These are phyloP conservation scores for Arthrobotrys sinensis DNA, from an alignment of 2,329 filamentous ascomycete species.

Conservation along the genomic window DNA sequence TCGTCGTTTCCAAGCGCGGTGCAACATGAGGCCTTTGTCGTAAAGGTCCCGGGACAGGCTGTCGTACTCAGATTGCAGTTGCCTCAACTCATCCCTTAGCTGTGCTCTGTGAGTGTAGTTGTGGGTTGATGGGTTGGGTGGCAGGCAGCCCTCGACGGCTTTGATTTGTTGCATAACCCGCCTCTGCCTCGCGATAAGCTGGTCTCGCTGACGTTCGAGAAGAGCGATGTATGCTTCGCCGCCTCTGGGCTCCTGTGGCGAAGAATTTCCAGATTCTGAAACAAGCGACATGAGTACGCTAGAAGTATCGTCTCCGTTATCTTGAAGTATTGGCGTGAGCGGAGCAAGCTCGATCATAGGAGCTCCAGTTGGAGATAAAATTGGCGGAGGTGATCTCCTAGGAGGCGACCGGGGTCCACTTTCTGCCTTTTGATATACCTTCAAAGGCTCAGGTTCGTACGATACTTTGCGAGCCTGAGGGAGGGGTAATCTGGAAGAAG, in stretches of 20 bases:
- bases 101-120: slow-evolving; percentile 61
- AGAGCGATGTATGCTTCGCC: slow-evolving; percentile 62
- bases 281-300: slow-evolving; percentile 59
- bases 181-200: slow-evolving; percentile 56
- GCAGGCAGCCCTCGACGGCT: slow-evolving; percentile 62
- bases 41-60: slow-evolving; percentile 64
- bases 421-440: slow-evolving; percentile 20
- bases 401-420: slow-evolving; percentile 20
- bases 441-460: slow-evolving; percentile 56
- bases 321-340: slow-evolving; percentile 53
- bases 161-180: slow-evolving; percentile 61
- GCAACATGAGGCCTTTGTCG: slow-evolving; percentile 64
- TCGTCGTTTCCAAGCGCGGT: slow-evolving; percentile 64
- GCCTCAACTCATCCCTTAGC: slow-evolving; percentile 61
- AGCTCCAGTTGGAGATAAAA: slow-evolving; percentile 51
- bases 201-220: slow-evolving; percentile 63
- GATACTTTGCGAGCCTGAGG: slow-evolving; percentile 44
- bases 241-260: slow-evolving; percentile 60
- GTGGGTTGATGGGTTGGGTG: slow-evolving; percentile 63
- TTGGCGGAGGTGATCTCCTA: slow-evolving; percentile 49
- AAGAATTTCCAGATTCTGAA: slow-evolving; percentile 53
- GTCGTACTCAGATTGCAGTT: slow-evolving; percentile 62
- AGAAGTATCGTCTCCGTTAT: slow-evolving; percentile 57
- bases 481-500: slow-evolving; percentile 51
- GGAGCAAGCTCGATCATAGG: slow-evolving; percentile 59